Percentiles rank a stretch among this genome's conserved stretches.
These are phyloP conservation scores for Sorghum bicolor DNA, from an alignment of 176 grass and related monocot species.

Conservation along the genomic window DNA sequence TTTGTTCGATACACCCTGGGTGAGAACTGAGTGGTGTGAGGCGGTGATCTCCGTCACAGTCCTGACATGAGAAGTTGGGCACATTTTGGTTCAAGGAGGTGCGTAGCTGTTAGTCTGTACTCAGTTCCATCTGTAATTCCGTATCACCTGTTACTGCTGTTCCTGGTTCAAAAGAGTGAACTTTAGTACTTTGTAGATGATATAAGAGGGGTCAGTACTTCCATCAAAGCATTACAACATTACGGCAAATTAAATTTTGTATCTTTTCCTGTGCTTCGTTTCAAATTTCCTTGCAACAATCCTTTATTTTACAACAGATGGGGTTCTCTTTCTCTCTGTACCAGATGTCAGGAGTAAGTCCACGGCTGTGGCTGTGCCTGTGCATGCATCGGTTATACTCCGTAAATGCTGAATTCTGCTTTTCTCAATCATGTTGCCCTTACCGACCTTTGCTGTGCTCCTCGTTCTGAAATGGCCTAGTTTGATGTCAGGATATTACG, in stretches of 20 bases:
- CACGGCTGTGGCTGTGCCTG: too few relatives aligned
- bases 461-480: not conserved
- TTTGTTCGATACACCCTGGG: slow-evolving; percentile 93
- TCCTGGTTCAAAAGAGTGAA: slow-evolving; percentile 11
- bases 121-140: slow-evolving; percentile 31
- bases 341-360: not conserved
- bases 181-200: slow-evolving; percentile 28
- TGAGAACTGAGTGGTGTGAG: slow-evolving; percentile 45
- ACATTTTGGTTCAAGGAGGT: slow-evolving; percentile 48
- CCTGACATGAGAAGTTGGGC: slow-evolving; percentile 36
- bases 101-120: slow-evolving; percentile 51
- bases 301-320: not conserved
- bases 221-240: slow-evolving; percentile 32
- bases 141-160: slow-evolving; percentile 20
- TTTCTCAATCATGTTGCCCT: not conserved
- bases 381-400: too few relatives aligned
- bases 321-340: not conserved
- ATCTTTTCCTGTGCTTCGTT: not conserved
- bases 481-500: not conserved
- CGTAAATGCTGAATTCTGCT: not conserved
- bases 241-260: not conserved
- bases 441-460: not conserved
- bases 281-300: not conserved
- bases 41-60: not conserved
- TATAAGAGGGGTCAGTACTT: slow-evolving; percentile 34